Evolutionary conservation across 2,329 filamentous ascomycete species (phyloP), one percentile per base, ranked within the genome.

Genomic region (Aspergillus bombycis): DNA sequence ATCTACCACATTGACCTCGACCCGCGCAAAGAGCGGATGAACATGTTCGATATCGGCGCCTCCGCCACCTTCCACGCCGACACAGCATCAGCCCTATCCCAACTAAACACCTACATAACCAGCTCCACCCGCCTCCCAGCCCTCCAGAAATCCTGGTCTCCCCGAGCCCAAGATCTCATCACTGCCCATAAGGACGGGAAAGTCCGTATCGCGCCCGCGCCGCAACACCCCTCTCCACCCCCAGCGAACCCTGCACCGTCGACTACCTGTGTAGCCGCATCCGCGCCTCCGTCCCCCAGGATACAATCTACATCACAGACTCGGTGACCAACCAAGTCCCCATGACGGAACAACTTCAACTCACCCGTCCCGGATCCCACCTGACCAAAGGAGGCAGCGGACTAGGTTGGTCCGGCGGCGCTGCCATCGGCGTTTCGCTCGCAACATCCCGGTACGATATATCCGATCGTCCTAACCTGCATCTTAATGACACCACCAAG

Each of bases 391-490:
- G 91, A 3, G 91, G 89, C 1, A 91, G 90, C 23, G 91, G 91
- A 1, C 85, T 94, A 0, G 91, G 91, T 3, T 94, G 91, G 91
- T 90, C 87, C 8, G 91, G 91, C 11, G 91, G 91, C 19, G 91
- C 82, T 48, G 88, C 89, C 0, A 75, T 94, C 1, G 91, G 91
- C 2, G 88, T 93, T 67, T 93, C 93, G 73, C 83, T 94, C 12
- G 91, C 90, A 0, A 81, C 60, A 8, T 16, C 54, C 3, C 55
- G 46, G 0, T 62, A 62, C 46, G 34, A 62, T 28, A 11, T 58
- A 12, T 58, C 60, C 14, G 16, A 62, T 16, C 60, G 60, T 7
- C 60, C 60, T 12, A 26, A 12, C 8, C 23, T 52, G 0, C 55
- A 34, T 3, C 32, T 19, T 14, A 54, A 61, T 6, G 38, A 38